phyloP scores from a whole-genome alignment of 371 early-diverging fungal species.

The Smittium culicis region DNA sequence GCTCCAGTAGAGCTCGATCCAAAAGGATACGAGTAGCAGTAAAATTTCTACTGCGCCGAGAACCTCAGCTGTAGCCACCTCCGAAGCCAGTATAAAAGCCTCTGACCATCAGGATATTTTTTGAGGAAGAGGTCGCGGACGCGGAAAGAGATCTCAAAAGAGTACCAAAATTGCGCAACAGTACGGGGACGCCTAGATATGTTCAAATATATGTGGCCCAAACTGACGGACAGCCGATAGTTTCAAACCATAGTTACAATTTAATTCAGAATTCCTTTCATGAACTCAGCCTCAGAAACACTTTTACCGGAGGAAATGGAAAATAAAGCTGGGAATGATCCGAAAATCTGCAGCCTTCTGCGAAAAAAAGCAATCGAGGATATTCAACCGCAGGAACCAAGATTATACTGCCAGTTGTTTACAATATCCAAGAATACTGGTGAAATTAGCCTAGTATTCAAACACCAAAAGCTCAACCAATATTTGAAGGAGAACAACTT shows the following conservation, averaged over 20 bases:
- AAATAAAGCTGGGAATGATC: not conserved
- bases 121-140: not conserved
- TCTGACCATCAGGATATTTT: not conserved
- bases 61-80: not conserved
- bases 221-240: not conserved
- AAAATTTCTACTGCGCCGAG: not conserved
- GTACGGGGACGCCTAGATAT: not conserved
- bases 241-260: not conserved
- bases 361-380: constrained; percentile 1
- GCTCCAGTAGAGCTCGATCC: not conserved
- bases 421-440: constrained; percentile 7
- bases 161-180: not conserved
- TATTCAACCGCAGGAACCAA: not conserved
- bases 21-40: not conserved
- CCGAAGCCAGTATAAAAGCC: not conserved
- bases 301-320: not conserved
- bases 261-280: not conserved
- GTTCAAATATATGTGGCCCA: not conserved
- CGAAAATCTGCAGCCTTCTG: not conserved
- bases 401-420: constrained; percentile 7
- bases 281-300: not conserved
- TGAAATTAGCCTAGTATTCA: constrained; percentile 17
- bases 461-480: constrained; percentile 25
- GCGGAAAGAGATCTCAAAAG: not conserved
- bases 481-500: constrained; percentile 22